Evolutionary conservation across 352 stramenopile genomes (phyloP).

Genomic region (Phytophthora ramorum): DNA sequence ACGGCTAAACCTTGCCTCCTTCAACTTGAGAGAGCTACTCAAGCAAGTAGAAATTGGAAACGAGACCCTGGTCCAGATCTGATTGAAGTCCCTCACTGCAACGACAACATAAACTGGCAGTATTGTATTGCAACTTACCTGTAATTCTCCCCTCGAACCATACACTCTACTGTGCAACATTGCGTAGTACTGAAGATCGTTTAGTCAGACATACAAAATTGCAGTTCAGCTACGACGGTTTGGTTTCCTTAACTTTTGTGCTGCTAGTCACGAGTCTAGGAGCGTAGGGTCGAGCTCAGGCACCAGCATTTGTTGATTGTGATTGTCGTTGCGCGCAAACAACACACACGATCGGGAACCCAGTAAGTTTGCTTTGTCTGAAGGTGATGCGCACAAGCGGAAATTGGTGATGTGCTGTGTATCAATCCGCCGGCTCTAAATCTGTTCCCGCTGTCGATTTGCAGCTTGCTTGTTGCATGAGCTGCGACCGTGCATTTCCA

Average conservation of each 20-base stretch:
- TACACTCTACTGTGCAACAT: no score
- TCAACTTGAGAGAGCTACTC: neutral
- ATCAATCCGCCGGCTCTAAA: conserved; percentile 8
- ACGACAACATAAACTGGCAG: no score
- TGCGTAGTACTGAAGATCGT: neutral
- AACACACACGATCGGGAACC: neutral
- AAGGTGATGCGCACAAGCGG: conserved; percentile 1
- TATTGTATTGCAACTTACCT: no score
- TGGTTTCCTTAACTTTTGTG: no score
- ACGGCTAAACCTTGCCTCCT: neutral
- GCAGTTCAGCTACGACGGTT: no score
- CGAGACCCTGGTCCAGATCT: no score
- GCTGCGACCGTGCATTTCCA: neutral
- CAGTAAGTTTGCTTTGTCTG: neutral
- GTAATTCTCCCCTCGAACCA: no score
- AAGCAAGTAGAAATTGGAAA: no score
- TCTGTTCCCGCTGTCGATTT: conserved; percentile 8
- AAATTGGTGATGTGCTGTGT: conserved; percentile 3
- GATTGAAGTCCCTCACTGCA: no score
- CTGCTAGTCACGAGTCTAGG: no score
- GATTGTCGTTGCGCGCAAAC: neutral
- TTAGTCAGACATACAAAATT: no score
- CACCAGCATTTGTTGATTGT: neutral
- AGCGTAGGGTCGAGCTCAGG: neutral
- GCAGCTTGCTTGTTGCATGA: neutral